Percentiles rank a stretch among this genome's conserved stretches.
These are phyloP conservation scores for Pelargonium fulgidum DNA, from an alignment of 441 rosid genomes.

Conservation along the genomic window DNA sequence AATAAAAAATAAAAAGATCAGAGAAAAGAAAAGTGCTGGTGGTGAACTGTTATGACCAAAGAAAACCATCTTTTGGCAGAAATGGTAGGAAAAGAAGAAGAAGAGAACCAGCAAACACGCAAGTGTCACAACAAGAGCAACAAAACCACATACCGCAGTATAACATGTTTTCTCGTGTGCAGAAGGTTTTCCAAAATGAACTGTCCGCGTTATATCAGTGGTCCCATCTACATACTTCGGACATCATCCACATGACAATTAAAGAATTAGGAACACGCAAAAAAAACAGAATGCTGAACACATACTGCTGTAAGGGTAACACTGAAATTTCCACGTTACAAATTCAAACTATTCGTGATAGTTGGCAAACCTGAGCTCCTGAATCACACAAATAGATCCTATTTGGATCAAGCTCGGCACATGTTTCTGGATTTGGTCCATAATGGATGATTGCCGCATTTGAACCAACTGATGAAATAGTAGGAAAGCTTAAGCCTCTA, in stretches of 20 bases:
- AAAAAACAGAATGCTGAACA: not conserved
- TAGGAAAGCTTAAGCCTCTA: slow-evolving; percentile 88
- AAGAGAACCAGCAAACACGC: not conserved
- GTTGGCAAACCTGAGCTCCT: slow-evolving; percentile 79
- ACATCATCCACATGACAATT: slow-evolving; percentile 17
- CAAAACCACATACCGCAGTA: slow-evolving; percentile 55
- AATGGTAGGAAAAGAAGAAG: too few relatives aligned
- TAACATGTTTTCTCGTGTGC: slow-evolving; percentile 81
- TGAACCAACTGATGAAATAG: slow-evolving; percentile 89
- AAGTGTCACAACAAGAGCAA: slow-evolving; percentile 7
- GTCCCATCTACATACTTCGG: slow-evolving; percentile 91
- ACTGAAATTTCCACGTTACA: not conserved
- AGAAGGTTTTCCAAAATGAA: slow-evolving; percentile 93
- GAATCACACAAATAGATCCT: slow-evolving; percentile 90
- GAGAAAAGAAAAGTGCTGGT: not conserved
- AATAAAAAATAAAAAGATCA: too few relatives aligned
- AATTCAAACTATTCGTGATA: slow-evolving; percentile 10
- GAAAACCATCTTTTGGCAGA: too few relatives aligned
- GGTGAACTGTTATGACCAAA: too few relatives aligned
- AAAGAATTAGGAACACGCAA: slow-evolving; percentile 6
- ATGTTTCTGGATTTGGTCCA: slow-evolving; percentile 56
- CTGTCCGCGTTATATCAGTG: slow-evolving; percentile 91
- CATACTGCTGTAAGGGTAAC: not conserved
- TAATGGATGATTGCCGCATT: slow-evolving; percentile 93
- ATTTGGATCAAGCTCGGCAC: slow-evolving; percentile 83